A percentile compares a stretch with the other conserved stretches of the same genome.
These are phyloP conservation scores for Arthromyces matolae DNA, from an alignment of 768 basidiomycete genomes.

Conservation along the genomic window DNA sequence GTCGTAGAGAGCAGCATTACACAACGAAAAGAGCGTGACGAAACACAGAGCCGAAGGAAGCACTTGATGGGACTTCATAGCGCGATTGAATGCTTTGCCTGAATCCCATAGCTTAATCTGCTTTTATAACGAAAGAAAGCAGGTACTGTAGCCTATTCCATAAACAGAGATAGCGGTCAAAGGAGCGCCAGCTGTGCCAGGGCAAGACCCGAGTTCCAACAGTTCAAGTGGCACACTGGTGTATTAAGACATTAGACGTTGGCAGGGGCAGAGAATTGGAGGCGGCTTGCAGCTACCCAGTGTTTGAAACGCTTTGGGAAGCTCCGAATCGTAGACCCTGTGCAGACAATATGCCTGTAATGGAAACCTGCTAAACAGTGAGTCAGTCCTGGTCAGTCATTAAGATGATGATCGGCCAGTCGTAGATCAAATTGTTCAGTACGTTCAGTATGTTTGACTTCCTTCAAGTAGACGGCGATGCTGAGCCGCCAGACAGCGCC, in stretches of 20 bases:
- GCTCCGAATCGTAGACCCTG: background rate
- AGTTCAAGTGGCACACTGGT: background rate
- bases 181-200: background rate
- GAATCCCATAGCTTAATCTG: background rate
- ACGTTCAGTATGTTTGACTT: too few relatives aligned
- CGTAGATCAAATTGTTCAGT: too few relatives aligned
- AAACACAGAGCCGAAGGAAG: background rate
- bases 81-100: background rate
- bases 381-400: too few relatives aligned
- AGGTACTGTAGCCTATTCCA: background rate
- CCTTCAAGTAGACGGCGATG: too few relatives aligned
- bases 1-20: slow-evolving; percentile 11
- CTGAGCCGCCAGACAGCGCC: too few relatives aligned
- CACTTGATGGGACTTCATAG: slow-evolving; percentile 2
- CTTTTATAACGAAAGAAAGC: slow-evolving; percentile 6
- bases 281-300: background rate
- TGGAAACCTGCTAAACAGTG: too few relatives aligned
- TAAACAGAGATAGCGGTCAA: background rate
- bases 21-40: background rate
- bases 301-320: background rate
- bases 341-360: too few relatives aligned
- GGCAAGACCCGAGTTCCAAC: slow-evolving; percentile 5
- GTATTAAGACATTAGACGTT: background rate
- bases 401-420: too few relatives aligned
- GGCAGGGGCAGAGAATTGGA: background rate